A percentile compares a stretch with the other conserved stretches of the same genome.
phyloP scores from a whole-genome alignment of 1,284 basidiomycete genomes.

The Somion occarium region DNA sequence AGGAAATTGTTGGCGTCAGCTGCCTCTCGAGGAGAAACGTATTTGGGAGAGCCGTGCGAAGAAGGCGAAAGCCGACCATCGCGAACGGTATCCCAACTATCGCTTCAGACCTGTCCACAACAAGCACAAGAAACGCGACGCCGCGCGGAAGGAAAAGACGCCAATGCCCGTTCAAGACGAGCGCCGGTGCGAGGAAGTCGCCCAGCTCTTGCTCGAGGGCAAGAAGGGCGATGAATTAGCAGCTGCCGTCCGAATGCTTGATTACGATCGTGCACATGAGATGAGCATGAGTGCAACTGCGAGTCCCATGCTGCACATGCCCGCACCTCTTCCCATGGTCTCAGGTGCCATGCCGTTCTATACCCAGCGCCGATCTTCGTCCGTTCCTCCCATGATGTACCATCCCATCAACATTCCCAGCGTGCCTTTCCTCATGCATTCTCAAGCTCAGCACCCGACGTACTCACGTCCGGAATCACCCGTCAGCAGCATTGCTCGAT shows the following conservation, averaged over 20 bases:
- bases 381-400: conserved; percentile 48
- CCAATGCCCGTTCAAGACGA: conserved; percentile 34
- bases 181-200: conserved; percentile 38
- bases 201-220: conserved; percentile 56
- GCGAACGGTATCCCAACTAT: conserved; percentile 60
- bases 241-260: conserved; percentile 54
- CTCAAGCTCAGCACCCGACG: conserved; percentile 1
- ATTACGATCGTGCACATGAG: conserved; percentile 28
- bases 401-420: conserved; percentile 37
- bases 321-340: conserved; percentile 4
- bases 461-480: conserved; percentile 38
- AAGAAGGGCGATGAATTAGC: conserved; percentile 51
- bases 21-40: conserved; percentile 61
- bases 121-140: conserved; percentile 38
- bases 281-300: conserved; percentile 14
- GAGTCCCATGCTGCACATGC: conserved; percentile 16
- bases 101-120: conserved; percentile 67
- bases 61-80: conserved; percentile 63
- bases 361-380: conserved; percentile 54
- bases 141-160: conserved; percentile 24
- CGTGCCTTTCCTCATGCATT: conserved; percentile 27
- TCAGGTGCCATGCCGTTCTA: conserved; percentile 18
- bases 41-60: conserved; percentile 65
- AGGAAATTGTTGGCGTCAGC: conserved; percentile 67
- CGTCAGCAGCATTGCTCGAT: conserved; percentile 38